These are phyloP conservation scores for Cystobasidiaceae sp. DNA, from an alignment of 1,284 basidiomycete species.

Conservation along the genomic window DNA sequence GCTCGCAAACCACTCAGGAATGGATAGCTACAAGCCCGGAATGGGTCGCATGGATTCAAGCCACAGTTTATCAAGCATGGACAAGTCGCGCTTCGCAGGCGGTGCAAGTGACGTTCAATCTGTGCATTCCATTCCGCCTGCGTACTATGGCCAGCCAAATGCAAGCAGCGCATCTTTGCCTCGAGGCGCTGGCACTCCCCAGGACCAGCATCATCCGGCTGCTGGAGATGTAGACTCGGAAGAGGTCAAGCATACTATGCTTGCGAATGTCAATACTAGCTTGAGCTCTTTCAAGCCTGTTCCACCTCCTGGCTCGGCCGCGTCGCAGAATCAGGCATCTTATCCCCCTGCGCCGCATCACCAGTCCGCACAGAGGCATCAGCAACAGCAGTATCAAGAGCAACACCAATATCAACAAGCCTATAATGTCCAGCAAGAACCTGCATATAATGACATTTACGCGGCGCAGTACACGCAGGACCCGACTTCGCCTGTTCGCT, in stretches of 20 bases:
- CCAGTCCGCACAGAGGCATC: neutral
- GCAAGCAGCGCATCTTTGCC: neutral
- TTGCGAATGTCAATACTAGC: conserved; percentile 1
- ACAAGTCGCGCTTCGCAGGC: conserved; percentile 4
- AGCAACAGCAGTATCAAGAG: neutral
- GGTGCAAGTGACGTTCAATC: conserved; percentile 13
- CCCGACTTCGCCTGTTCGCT: no score
- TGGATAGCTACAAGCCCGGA: conserved; percentile 1
- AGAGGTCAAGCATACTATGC: neutral
- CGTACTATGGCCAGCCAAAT: neutral
- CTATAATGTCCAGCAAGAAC: neutral
- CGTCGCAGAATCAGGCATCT: neutral
- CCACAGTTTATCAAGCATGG: conserved; percentile 8
- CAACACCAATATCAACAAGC: neutral
- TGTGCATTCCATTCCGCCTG: conserved; percentile 22
- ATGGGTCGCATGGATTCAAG: conserved; percentile 12
- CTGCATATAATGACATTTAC: neutral
- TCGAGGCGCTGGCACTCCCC: neutral
- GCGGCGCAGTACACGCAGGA: neutral
- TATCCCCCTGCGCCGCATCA: neutral
- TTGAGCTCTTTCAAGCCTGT: conserved; percentile 5
- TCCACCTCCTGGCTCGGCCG: neutral
- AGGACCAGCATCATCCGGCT: neutral
- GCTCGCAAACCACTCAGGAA: neutral
- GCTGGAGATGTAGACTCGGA: neutral